phyloP scores from a whole-genome alignment of 2,329 filamentous ascomycete species.

The Nigrospora osmanthi region DNA sequence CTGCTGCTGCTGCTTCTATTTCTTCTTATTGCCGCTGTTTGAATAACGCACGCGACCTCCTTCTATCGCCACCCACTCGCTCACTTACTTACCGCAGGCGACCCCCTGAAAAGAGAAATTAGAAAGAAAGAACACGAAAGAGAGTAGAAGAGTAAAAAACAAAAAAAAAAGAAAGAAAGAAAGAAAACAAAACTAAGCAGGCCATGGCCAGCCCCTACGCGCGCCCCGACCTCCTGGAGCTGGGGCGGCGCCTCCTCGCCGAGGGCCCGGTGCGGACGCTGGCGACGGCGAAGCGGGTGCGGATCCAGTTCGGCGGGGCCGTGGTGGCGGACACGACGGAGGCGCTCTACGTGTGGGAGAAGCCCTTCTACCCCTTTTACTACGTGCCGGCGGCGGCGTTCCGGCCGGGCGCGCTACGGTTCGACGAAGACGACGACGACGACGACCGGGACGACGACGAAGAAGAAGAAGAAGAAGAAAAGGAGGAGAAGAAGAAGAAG shows the following conservation, averaged over 20 bases:
- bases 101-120: too few species aligned
- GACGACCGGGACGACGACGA: too few species aligned
- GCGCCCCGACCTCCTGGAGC: slow-evolving; percentile 12
- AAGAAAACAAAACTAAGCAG: too few species aligned
- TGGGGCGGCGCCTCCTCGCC: slow-evolving; percentile 13
- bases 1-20: too few species aligned
- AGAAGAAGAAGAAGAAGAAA: not conserved
- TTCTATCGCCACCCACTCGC: too few species aligned
- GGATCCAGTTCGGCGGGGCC: slow-evolving; percentile 17
- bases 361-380: slow-evolving; percentile 23
- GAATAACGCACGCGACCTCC: too few species aligned
- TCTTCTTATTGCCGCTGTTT: too few species aligned
- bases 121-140: too few species aligned
- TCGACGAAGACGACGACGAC: not conserved
- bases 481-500: not conserved
- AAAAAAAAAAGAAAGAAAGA: too few species aligned
- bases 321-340: slow-evolving; percentile 24
- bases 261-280: slow-evolving; percentile 22
- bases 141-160: too few species aligned
- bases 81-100: too few species aligned
- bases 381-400: slow-evolving; percentile 20
- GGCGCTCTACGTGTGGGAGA: slow-evolving; percentile 27
- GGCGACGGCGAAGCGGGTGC: slow-evolving; percentile 20
- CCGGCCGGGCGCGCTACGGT: slow-evolving; percentile 3
- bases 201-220: slow-evolving; percentile 6